Percentiles rank a stretch among this genome's conserved stretches.
These are phyloP conservation scores for Pilobolus umbonatus DNA, from an alignment of 192 early-diverging fungal genomes.

Conservation along the genomic window DNA sequence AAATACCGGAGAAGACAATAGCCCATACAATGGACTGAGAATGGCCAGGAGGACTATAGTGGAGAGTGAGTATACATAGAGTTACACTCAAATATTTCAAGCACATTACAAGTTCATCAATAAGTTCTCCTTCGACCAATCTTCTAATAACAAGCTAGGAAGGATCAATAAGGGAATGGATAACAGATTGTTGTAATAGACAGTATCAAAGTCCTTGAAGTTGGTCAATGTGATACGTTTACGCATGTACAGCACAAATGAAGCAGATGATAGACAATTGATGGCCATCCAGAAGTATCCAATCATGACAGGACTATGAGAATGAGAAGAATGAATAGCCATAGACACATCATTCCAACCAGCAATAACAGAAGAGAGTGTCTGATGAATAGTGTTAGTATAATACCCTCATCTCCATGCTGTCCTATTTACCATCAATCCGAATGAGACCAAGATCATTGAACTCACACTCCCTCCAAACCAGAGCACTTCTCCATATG, in stretches of 20 bases:
- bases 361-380: slow-evolving; percentile 78
- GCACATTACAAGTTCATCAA: slow-evolving; percentile 49
- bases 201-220: slow-evolving; percentile 95
- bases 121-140: slow-evolving; percentile 57
- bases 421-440: slow-evolving; percentile 55
- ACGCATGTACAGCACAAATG: slow-evolving; percentile 88
- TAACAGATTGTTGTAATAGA: slow-evolving; percentile 94
- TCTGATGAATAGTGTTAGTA: slow-evolving; percentile 12
- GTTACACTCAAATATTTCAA: background rate
- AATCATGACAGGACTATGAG: slow-evolving; percentile 12
- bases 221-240: slow-evolving; percentile 75
- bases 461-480: slow-evolving; percentile 74
- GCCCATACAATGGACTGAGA: slow-evolving; percentile 48
- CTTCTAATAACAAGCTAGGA: slow-evolving; percentile 61
- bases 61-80: background rate
- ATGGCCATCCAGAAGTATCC: slow-evolving; percentile 82
- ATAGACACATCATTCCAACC: slow-evolving; percentile 65
- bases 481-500: slow-evolving; percentile 82
- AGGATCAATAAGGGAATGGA: slow-evolving; percentile 71
- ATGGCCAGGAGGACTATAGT: slow-evolving; percentile 32
- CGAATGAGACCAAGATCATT: slow-evolving; percentile 75
- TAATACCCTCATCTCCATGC: background rate
- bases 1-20: slow-evolving; percentile 70
- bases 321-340: slow-evolving; percentile 12
- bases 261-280: slow-evolving; percentile 86